Base-by-base conservation (phyloP, 1,284 basidiomycete genomes). In the Cryptococcus sp. region DNA sequence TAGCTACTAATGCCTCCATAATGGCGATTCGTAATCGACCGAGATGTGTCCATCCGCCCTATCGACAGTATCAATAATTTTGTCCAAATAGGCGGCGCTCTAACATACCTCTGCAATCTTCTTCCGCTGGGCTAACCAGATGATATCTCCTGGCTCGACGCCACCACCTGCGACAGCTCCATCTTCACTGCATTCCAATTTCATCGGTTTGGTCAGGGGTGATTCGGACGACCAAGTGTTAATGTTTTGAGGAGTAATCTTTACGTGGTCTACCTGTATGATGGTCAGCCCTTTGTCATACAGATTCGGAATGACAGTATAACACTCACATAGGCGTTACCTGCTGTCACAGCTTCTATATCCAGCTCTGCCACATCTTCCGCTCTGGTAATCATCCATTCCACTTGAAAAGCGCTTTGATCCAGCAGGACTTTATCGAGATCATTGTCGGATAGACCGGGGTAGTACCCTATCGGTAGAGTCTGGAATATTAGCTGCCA, bases 31-130 rank as follows among this genome's bases (percentile, higher is more conserved):
- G 83, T 57, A 87, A 70, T 58, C 84, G 82, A 49, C 93, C 93
- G 36, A 97, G 79, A 4, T 83, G 77, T 1, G 92, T 95, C 67
- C 88, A 90, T 44, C 90, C 90, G 60, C 87, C 91, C 89, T 89
- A 41, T 41, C n/a, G 38, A 8, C n/a, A 44, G 33, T 15, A 8
- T 50, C 11, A 32, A 37, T 61, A 7, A 52, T 42, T 23, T 53
- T 55, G 32, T 48, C 14, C 31, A 30, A 42, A 53, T 23, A 23
- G 23, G 23, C 23, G 23, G 23, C 23, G 23, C 23, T 32, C 11
- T 23, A 5, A 64, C 75, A 42, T 63, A 81, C 81, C 70, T 84
- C 80, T 14, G 80, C 73, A 31, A 75, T 73, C 52, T 77, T 78
- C 51, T 71, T 77, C 36, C 83, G 78, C 46, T 70, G 76, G 7